These are phyloP conservation scores for Populus alba DNA, from an alignment of 345 rosid species.

Conservation along the genomic window DNA sequence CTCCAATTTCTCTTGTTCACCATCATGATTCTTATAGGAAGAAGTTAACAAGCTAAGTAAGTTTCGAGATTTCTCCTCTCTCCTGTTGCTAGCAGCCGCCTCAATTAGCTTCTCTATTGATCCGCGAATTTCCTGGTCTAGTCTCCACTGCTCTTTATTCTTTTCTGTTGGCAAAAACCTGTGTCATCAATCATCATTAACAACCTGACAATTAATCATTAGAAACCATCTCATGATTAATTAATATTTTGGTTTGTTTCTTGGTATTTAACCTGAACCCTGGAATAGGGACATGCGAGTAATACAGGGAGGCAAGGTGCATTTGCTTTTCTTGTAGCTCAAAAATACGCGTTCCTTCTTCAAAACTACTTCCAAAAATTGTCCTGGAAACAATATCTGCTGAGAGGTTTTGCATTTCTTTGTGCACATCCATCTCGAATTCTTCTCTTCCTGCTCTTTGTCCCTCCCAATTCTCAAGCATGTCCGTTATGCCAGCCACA, in stretches of 20 bases:
- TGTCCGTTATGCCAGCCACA: slow-evolving; percentile 41
- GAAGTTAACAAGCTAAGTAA: slow-evolving; percentile 56
- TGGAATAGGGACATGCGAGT: slow-evolving; percentile 61
- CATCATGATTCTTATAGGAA: slow-evolving; percentile 46
- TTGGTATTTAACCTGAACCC: slow-evolving; percentile 58
- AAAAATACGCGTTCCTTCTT: slow-evolving; percentile 73
- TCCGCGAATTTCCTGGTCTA: slow-evolving; percentile 61
- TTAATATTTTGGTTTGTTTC: too few species aligned
- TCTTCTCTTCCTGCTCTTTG: slow-evolving; percentile 49
- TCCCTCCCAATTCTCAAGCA: slow-evolving; percentile 70
- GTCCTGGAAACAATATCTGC: slow-evolving; percentile 78
- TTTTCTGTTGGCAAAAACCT: slow-evolving; percentile 77
- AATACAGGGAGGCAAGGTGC: slow-evolving; percentile 50
- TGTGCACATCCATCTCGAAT: slow-evolving; percentile 62
- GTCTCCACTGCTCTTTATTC: slow-evolving; percentile 66
- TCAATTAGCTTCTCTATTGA: slow-evolving; percentile 52
- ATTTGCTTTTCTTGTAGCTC: slow-evolving; percentile 66
- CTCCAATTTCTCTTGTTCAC: slow-evolving; percentile 52
- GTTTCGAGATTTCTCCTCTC: slow-evolving; percentile 40
- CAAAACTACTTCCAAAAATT: slow-evolving; percentile 73
- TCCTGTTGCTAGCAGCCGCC: slow-evolving; percentile 23
- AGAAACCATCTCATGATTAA: not conserved
- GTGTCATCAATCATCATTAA: not conserved
- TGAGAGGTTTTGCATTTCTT: slow-evolving; percentile 61
- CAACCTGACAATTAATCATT: not conserved